A percentile compares a stretch with the other conserved stretches of the same genome.
Conservation (phyloP, 495 filamentous ascomycete species). For the Elaphomyces granulatus region DNA sequence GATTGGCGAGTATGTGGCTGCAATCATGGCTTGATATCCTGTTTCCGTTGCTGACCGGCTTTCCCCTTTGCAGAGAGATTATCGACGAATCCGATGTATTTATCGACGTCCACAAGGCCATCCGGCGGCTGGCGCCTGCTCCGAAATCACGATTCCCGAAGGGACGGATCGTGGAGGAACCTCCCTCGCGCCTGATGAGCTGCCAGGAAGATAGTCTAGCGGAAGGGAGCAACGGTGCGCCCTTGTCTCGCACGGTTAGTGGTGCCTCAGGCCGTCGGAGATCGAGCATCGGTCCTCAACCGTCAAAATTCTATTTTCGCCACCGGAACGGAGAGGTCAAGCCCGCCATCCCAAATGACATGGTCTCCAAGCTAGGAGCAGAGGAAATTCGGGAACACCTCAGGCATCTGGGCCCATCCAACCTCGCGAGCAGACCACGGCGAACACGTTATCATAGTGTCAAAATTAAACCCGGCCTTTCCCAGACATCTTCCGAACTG, state of each 20-base stretch:
- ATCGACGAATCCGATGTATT: conserved; percentile 91
- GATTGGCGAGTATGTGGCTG: conserved; percentile 72
- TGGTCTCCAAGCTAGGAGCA: conserved; percentile 26
- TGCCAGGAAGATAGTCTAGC: conserved; percentile 6
- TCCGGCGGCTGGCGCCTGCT: conserved; percentile 60
- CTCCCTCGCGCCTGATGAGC: conserved; percentile 18
- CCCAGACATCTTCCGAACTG: conserved; percentile 26
- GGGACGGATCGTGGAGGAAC: conserved; percentile 38
- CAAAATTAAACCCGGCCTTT: conserved; percentile 63
- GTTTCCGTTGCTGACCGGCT: conserved; percentile 6
- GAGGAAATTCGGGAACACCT: conserved; percentile 68
- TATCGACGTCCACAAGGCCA: conserved; percentile 93
- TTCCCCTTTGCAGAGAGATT: conserved; percentile 42
- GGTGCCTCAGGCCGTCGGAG: conserved; percentile 1
- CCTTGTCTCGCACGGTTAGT: background rate
- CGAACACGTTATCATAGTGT: conserved; percentile 74
- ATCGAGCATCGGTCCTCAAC: conserved; percentile 16
- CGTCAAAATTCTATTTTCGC: conserved; percentile 32
- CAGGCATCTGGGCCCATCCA: conserved; percentile 84
- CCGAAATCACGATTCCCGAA: conserved; percentile 47
- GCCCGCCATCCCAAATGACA: conserved; percentile 14
- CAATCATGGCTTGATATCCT: background rate
- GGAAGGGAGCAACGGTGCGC: background rate
- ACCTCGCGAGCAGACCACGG: conserved; percentile 70
- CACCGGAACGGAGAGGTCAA: conserved; percentile 18